Evolutionary conservation across 148 eudicot species (phyloP), one percentile per base, ranked within the genome.

Genomic region (Rheum nobile): DNA sequence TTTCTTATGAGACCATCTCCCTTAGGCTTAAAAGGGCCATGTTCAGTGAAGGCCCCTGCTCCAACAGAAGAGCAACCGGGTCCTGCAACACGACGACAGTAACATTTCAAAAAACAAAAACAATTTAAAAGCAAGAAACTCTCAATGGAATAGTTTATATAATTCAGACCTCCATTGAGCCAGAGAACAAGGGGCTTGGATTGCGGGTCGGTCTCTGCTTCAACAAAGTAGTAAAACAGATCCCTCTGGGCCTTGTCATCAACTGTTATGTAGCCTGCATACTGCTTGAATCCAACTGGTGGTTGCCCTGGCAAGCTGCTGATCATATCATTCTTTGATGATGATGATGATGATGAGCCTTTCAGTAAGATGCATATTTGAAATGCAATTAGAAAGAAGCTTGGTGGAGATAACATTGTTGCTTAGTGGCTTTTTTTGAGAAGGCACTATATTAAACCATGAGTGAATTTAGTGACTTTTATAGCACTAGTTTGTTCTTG

Each of bases 171-270:
- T 71, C 73, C 73, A 38, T 39, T 71, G 17, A 71, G 73, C 46
- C 46, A 71, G 17, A 71, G 73, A 39, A 71, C 73, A 38, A 71
- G 73, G 29, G 73, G 73, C 34, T 71, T 71, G 7, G 50, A 9
- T 38, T 38, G 29, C 1, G 73, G 50, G 32, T 38, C n/a, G 2
- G 73, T 71, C 29, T 71, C 73, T 0, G 73, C 73, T 71, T 71
- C 73, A n/a, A 71, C 73, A 9, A 71, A 71, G 73, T 71, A 71
- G 73, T 71, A 71, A 26, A 71, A 43, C 47, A 71, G 12, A 71
- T 14, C 29, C 9, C 48, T 71, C 17, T 71, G 48, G 46, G 6
- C 16, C 10, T 71, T 39, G 21, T 68, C 71, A 41, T 71, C 47
- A 1, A 71, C 73, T 24, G 47, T 1, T 1, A 71, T 41, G 16